Conservation (phyloP, 2,329 filamentous ascomycete genomes). For the Pyrenophora teres region DNA sequence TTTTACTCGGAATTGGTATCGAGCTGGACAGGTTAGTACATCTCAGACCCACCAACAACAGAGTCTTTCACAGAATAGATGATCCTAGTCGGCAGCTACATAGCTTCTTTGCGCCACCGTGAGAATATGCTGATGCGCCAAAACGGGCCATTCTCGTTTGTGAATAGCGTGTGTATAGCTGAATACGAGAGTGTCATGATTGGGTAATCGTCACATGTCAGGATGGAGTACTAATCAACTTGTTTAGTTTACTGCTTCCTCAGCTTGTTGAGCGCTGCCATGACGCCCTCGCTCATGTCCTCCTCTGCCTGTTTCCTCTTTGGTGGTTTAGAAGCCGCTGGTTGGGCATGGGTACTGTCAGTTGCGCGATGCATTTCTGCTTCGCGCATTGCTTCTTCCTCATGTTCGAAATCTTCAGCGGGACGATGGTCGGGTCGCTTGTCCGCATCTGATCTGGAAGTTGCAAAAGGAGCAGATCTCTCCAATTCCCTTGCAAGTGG, state of each 20-base stretch:
- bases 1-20: constrained; percentile 1
- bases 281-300: constrained; percentile 61
- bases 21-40: constrained; percentile 8
- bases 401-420: constrained; percentile 47
- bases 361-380: constrained; percentile 17
- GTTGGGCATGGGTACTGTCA: constrained; percentile 32
- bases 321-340: constrained; percentile 17
- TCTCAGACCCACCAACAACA: not conserved
- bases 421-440: constrained; percentile 41
- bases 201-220: too few species aligned
- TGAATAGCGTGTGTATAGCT: not conserved
- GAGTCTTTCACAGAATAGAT: too few species aligned
- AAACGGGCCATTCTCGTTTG: too few species aligned
- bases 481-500: constrained; percentile 35
- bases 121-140: too few species aligned
- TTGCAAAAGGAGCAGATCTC: constrained; percentile 22
- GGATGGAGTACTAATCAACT: too few species aligned
- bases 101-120: too few species aligned
- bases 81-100: too few species aligned
- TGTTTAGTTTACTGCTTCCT: constrained; percentile 42
- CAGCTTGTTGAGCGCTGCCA: constrained; percentile 62
- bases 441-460: constrained; percentile 42
- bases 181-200: not conserved
- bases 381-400: constrained; percentile 54
- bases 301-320: constrained; percentile 50